Conservation (phyloP, 306 rosid genomes). For the Cicer cuneatum region DNA sequence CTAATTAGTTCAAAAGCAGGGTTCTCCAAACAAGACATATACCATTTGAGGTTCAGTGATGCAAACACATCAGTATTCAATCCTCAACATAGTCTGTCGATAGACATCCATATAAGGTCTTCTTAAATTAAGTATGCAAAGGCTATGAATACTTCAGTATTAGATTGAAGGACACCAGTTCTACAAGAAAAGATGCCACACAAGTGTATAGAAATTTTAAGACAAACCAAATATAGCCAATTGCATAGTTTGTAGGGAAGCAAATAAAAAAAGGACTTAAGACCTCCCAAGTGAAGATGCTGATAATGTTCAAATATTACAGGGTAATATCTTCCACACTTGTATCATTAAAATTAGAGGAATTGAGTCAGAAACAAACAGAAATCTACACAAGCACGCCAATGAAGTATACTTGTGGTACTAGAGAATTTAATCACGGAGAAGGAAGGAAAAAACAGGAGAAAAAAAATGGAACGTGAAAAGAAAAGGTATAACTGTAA, state of each 20-base stretch:
- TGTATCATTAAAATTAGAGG: slow-evolving; percentile 27
- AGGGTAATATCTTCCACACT: slow-evolving; percentile 29
- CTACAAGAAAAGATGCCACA: slow-evolving; percentile 28
- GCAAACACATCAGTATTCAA: slow-evolving; percentile 24
- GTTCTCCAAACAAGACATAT: slow-evolving; percentile 17
- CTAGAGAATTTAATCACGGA: slow-evolving; percentile 26
- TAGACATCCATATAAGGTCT: background rate
- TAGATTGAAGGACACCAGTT: slow-evolving; percentile 30
- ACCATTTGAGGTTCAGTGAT: slow-evolving; percentile 32
- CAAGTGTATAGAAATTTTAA: slow-evolving; percentile 3
- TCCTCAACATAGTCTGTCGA: slow-evolving; percentile 16
- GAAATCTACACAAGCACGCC: slow-evolving; percentile 23
- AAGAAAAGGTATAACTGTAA: background rate
- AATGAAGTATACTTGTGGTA: slow-evolving; percentile 14
- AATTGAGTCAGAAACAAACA: slow-evolving; percentile 29
- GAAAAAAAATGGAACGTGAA: background rate
- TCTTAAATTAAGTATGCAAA: slow-evolving; percentile 4
- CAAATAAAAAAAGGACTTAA: background rate
- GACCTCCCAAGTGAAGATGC: slow-evolving; percentile 5
- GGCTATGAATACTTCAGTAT: slow-evolving; percentile 1
- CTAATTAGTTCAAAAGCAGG: slow-evolving; percentile 6
- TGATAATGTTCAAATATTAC: slow-evolving; percentile 30
- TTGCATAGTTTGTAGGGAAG: slow-evolving; percentile 20
- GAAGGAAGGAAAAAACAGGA: background rate
- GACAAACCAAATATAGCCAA: slow-evolving; percentile 19